A percentile compares a stretch with the other conserved stretches of the same genome.
phyloP scores from a whole-genome alignment of 2,329 filamentous ascomycete genomes.

The Aspergillus ochraceus region DNA sequence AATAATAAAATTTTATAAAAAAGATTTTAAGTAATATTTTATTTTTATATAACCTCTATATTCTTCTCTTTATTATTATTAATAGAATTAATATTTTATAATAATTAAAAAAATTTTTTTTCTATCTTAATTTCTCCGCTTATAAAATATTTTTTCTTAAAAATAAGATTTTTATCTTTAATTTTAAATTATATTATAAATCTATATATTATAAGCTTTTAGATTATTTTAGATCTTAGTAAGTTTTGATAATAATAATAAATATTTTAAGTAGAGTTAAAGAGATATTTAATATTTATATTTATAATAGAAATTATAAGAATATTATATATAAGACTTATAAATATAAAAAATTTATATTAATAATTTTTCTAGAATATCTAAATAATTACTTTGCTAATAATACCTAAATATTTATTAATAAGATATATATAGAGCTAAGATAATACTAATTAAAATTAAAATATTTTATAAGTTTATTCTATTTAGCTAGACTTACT shows the following conservation, averaged over 20 bases:
- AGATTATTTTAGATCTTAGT: not conserved
- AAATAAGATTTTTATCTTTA: too few species aligned
- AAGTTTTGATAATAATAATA: not conserved
- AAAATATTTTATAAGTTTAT: not conserved
- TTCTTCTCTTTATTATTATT: too few species aligned
- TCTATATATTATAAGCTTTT: too few species aligned
- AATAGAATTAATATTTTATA: too few species aligned
- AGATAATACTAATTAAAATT: not conserved
- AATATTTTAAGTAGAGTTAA: not conserved
- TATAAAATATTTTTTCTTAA: too few species aligned
- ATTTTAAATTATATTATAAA: too few species aligned
- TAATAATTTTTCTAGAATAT: not conserved
- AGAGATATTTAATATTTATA: not conserved
- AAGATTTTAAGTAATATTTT: too few species aligned
- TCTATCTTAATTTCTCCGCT: too few species aligned
- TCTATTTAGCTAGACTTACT: too few species aligned
- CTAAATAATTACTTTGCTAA: not conserved
- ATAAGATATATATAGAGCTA: not conserved
- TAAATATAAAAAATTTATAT: not conserved
- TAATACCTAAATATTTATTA: not conserved
- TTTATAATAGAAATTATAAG: not conserved
- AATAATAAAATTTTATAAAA: too few species aligned
- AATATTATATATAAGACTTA: not conserved
- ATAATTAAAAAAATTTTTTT: too few species aligned
- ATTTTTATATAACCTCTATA: too few species aligned